phyloP scores from a whole-genome alignment of 2,329 filamentous ascomycete genomes.

The Pseudogymnoascus sp. region DNA sequence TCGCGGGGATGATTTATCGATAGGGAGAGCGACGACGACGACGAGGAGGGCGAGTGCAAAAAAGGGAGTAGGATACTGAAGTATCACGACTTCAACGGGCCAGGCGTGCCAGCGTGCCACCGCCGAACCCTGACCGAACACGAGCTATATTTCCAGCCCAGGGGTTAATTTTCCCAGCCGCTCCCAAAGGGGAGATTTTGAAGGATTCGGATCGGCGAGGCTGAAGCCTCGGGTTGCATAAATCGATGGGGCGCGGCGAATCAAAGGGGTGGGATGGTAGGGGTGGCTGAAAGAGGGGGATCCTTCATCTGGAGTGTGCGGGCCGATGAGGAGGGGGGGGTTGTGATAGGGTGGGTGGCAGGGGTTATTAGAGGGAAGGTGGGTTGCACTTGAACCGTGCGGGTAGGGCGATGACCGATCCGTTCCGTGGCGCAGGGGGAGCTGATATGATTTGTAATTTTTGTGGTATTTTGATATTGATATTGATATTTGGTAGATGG shows the following conservation, averaged over 20 bases:
- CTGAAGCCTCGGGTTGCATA: background rate
- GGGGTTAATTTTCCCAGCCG: background rate
- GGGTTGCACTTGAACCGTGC: background rate
- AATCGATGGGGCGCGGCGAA: background rate
- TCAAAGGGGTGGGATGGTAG: background rate
- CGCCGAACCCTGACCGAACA: background rate
- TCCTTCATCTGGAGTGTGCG: background rate
- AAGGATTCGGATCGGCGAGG: background rate
- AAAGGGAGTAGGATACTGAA: constrained; percentile 17
- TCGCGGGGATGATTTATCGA: too few species aligned
- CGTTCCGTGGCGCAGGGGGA: background rate
- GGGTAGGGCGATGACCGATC: background rate
- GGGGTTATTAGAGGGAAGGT: background rate
- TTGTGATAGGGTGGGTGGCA: background rate
- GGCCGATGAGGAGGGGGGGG: background rate
- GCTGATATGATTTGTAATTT: background rate
- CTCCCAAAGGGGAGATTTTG: background rate
- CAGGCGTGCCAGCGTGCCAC: background rate
- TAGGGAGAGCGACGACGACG: background rate
- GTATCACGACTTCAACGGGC: background rate
- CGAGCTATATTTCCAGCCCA: background rate
- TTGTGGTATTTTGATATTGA: background rate
- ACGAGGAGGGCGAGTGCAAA: background rate
- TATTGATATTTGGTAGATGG: background rate
- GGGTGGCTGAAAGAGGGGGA: background rate